Evolutionary conservation across 2,329 filamentous ascomycete species (phyloP).

Genomic region (Corinectria fuckeliana): DNA sequence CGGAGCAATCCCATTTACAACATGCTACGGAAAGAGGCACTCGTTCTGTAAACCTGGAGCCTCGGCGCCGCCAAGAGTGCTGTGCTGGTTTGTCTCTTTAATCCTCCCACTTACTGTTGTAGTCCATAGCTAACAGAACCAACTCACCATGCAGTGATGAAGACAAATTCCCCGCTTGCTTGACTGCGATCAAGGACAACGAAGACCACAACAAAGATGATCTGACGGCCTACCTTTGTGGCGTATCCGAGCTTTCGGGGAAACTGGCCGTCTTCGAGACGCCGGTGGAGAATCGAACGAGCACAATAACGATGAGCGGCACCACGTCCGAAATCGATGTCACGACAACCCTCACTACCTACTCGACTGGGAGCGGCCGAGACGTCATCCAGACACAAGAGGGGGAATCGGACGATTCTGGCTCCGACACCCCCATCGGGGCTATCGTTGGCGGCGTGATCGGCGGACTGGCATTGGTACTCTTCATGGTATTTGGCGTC

Average conservation of each 20-base stretch:
- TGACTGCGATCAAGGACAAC: conserved; percentile 1
- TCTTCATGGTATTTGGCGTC: conserved; percentile 3
- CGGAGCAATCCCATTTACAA: background rate
- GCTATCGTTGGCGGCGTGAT: conserved; percentile 9
- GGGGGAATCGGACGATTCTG: background rate
- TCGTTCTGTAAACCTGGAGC: background rate
- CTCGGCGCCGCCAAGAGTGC: background rate
- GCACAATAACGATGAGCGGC: background rate
- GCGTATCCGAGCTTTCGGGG: background rate
- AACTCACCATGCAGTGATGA: background rate
- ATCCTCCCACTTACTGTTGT: background rate
- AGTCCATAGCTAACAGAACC: background rate
- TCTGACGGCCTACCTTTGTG: conserved; percentile 1
- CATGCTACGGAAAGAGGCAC: background rate
- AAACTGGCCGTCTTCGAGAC: background rate
- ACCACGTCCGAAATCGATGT: background rate
- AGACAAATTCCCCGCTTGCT: background rate
- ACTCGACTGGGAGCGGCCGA: background rate
- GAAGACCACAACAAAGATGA: background rate
- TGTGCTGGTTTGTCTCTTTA: background rate
- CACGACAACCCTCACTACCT: background rate
- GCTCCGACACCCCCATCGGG: background rate
- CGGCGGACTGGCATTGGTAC: background rate
- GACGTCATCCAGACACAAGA: background rate
- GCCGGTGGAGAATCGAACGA: background rate